These are phyloP conservation scores for Simplicillium aogashimaense DNA, from an alignment of 2,329 filamentous ascomycete species.

Conservation along the genomic window DNA sequence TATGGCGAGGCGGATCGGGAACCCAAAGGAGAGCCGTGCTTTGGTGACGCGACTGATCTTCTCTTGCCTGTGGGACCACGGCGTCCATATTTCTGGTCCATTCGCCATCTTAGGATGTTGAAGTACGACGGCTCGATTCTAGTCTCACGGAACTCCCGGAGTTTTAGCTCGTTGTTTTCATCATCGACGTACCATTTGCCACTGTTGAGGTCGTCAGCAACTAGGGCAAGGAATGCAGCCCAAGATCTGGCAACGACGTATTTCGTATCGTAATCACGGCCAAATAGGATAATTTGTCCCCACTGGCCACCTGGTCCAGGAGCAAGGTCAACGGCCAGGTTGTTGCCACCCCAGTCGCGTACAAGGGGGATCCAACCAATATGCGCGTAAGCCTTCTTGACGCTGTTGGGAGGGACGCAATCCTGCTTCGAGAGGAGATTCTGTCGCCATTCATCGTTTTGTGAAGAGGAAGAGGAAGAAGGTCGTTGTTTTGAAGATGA, in stretches of 20 bases:
- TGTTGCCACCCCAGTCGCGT: slow-evolving; percentile 98
- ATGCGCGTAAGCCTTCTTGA: slow-evolving; percentile 90
- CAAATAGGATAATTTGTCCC: slow-evolving; percentile 95
- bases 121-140: slow-evolving; percentile 90
- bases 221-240: slow-evolving; percentile 72
- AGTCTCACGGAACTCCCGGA: slow-evolving; percentile 81
- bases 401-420: slow-evolving; percentile 73
- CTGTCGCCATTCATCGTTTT: slow-evolving; percentile 64
- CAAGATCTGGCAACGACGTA: slow-evolving; percentile 93
- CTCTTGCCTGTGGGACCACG: slow-evolving; percentile 37
- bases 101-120: slow-evolving; percentile 88
- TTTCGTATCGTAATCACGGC: slow-evolving; percentile 96
- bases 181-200: slow-evolving; percentile 91
- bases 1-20: slow-evolving; percentile 52
- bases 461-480: slow-evolving; percentile 34
- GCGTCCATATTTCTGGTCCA: slow-evolving; percentile 89
- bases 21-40: slow-evolving; percentile 33
- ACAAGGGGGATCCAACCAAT: slow-evolving; percentile 92
- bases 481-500: slow-evolving; percentile 57
- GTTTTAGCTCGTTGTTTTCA: slow-evolving; percentile 80
- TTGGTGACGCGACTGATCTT: slow-evolving; percentile 37
- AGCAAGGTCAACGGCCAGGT: slow-evolving; percentile 84
- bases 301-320: slow-evolving; percentile 84
- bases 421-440: slow-evolving; percentile 78
- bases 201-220: slow-evolving; percentile 84